Percentiles rank a stretch among this genome's conserved stretches.
Evolutionary conservation across 108 stramenopile species (phyloP).

Genomic region (Aureococcus anophagefferens): DNA sequence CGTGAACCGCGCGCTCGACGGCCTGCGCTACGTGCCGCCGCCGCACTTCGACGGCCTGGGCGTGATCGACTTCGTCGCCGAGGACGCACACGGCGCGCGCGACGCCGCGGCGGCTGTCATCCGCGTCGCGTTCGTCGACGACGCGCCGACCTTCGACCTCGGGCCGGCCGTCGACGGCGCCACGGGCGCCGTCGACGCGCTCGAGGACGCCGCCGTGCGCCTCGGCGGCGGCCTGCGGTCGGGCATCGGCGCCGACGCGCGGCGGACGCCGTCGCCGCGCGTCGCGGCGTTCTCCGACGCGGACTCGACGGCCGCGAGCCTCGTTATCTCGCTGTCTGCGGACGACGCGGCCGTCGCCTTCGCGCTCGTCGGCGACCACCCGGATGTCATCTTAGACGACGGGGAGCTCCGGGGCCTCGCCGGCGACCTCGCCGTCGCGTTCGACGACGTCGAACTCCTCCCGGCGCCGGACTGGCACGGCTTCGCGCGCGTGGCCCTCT

Average conservation of each 20-base stretch:
- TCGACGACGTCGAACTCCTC: background rate
- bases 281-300: too few relatives aligned
- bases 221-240: background rate
- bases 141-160: background rate
- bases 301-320: too few relatives aligned
- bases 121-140: background rate
- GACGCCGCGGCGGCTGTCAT: background rate
- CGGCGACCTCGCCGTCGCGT: background rate
- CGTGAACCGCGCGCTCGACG: background rate
- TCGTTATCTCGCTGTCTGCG: too few relatives aligned
- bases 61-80: background rate
- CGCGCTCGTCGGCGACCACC: too few relatives aligned
- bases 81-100: background rate
- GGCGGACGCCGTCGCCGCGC: background rate
- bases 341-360: too few relatives aligned
- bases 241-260: background rate
- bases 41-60: background rate
- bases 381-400: too few relatives aligned
- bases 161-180: background rate
- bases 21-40: background rate
- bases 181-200: background rate
- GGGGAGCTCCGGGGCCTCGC: too few relatives aligned
- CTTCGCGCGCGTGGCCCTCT: background rate
- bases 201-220: background rate
- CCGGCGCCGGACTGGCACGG: background rate